Base-by-base conservation (phyloP, 345 rosid genomes). In the Salix exigua region DNA sequence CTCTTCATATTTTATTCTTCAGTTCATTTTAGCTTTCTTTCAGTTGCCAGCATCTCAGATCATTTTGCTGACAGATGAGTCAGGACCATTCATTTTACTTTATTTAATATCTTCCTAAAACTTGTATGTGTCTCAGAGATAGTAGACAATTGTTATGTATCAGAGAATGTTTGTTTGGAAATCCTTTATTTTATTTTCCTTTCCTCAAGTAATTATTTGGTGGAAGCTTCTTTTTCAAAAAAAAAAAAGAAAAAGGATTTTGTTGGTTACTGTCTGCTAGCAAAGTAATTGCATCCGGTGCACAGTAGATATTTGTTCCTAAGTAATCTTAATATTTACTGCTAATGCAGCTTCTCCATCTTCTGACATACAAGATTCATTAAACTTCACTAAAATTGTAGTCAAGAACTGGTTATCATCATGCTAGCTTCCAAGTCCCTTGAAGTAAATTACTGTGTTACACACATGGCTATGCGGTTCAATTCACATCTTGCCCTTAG, bases 1-100 rank as follows among this genome's bases (percentile, higher is more conserved):
- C 68, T 46, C 6, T 25, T 14, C 4, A 23, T 38, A 60, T 66
- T 71, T 28, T 61, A 23, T 35, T 77, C 30, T 5, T 44, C 67
- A 26, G 58, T 26, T 76, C 73, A 72, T 61, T 58, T 31, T 68
- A 46, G 16, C 77, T 48, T 16, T 66, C 21, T 28, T 50, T 30
- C 42, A 40, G 31, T 64, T 17, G 13, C 72, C 6, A 1, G 21
- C 44, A 31, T 13, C 13, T 7, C 50, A 30, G n/a, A 30, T 31
- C 2, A 65, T 46, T 6, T n/a, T 13, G 65, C 23, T 30, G 37
- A 23, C 28, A 58, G 28, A 58, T n/a, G 28, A 23, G 28, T 58
- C 63, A n/a, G n/a, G 62, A 58, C 14, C 62, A 23, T n/a, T 55
- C 4, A n/a, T 23, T 40, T 25, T n/a, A n/a, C 62, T 58, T 58